phyloP scores from a whole-genome alignment of 73 alveolate species.

The Breviolum minutum region DNA sequence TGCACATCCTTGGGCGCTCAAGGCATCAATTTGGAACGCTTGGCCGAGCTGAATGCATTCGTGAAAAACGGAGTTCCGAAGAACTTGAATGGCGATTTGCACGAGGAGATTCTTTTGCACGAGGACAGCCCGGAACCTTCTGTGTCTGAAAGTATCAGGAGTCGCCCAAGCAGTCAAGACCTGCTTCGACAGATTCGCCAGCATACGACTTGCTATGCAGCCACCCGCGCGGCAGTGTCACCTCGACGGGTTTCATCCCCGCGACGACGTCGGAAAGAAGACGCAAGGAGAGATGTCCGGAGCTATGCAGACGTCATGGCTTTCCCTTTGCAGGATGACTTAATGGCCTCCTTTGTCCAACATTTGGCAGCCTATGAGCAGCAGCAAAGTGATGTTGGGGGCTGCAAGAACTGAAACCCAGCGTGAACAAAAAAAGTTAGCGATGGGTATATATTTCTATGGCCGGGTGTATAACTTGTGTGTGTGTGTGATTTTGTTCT shows the following conservation, averaged over 20 bases:
- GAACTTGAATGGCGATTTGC: constrained; percentile 54
- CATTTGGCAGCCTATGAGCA: too few species aligned
- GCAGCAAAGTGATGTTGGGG: too few species aligned
- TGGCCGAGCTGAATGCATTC: constrained; percentile 51
- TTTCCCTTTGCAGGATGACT: too few species aligned
- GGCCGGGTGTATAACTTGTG: too few species aligned
- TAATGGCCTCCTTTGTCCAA: too few species aligned
- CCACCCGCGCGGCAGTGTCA: constrained; percentile 36
- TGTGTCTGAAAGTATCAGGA: not conserved
- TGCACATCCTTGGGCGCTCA: constrained; percentile 49
- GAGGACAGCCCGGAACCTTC: constrained; percentile 41
- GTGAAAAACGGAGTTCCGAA: constrained; percentile 31
- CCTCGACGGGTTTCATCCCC: constrained; percentile 14
- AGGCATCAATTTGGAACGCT: constrained; percentile 42
- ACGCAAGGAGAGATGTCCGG: not conserved
- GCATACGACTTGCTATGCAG: constrained; percentile 14
- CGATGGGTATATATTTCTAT: too few species aligned
- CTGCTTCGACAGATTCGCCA: constrained; percentile 15
- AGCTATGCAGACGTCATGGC: too few species aligned
- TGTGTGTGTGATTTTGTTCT: too few species aligned
- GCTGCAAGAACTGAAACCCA: too few species aligned
- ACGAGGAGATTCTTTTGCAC: not conserved
- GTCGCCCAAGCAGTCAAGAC: constrained; percentile 41
- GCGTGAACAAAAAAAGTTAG: too few species aligned
- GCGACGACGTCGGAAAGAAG: not conserved